Base-by-base conservation (phyloP, 805 yeast species). In the Zygosaccharomyces pseudorouxii region DNA sequence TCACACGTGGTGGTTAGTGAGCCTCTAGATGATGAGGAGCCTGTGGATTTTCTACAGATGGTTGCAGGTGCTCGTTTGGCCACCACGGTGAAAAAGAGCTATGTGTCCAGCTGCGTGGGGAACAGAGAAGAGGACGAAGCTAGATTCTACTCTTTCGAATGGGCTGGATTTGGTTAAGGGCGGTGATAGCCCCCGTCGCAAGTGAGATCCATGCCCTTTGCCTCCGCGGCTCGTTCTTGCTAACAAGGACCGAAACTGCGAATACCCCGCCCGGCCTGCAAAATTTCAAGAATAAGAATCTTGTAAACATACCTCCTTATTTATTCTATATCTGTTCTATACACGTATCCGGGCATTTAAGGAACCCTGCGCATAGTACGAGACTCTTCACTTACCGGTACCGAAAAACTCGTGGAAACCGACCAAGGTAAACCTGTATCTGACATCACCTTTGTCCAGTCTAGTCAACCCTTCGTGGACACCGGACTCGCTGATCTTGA, bases 161-260 rank as follows among this genome's bases (percentile, higher is more conserved):
- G 99, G 99, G 89, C 98, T 0, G 97, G 97, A 0, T 92, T 92
- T 70, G 97, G 97, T 49, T 89, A 65, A 50, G 5, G 20, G 12
- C 9, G 8, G 8, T 22, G 23, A 3, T 22, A 22, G 22, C 6
- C 6, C 23, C 23, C 23, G 23, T 22, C 23, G 23, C 23, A 22
- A 22, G 23, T 3, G 3, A 22, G 23, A 22, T 22, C 23, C 23
- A 22, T 22, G 4, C 23, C 23, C 5, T 22, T 22, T 30, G 3
- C 16, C 3, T 30, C 16, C n/a, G 33, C 14, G 16, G 36, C 20
- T 33, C 18, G 37, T 9, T 33, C 22, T 33, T 16, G 7, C 10
- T 14, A 33, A 31, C 6, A 31, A 33, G 20, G 16, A 14, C 37
- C 22, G 16, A 30, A 33, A 33, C 37, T 5, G 12, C 8, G 7